Conservation (phyloP, 1,139 yeast genomes). For the Geotrichum candidum region DNA sequence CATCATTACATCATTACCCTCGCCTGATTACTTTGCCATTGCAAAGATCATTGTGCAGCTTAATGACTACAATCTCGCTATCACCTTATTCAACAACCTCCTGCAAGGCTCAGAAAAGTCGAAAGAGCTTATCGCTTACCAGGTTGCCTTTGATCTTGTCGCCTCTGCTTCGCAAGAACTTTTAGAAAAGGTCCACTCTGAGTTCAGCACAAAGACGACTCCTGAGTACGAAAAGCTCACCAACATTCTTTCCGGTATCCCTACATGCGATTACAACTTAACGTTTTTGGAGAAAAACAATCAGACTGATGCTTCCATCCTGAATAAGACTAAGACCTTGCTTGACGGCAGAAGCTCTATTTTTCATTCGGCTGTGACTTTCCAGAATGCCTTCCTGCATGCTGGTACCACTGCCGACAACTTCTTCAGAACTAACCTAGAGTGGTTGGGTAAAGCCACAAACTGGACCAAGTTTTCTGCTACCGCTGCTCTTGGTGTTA, state of each 20-base stretch:
- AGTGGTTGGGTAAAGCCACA: conserved; percentile 95
- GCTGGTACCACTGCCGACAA: conserved; percentile 96
- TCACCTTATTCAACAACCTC: conserved; percentile 58
- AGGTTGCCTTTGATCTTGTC: conserved; percentile 92
- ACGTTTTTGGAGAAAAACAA: conserved; percentile 83
- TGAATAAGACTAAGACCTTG: conserved; percentile 72
- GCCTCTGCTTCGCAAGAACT: conserved; percentile 91
- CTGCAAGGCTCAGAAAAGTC: conserved; percentile 37
- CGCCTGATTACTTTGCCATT: conserved; percentile 70
- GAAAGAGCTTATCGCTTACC: conserved; percentile 62
- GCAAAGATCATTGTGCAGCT: conserved; percentile 85
- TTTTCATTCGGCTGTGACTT: conserved; percentile 93
- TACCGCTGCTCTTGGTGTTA: conserved; percentile 96
- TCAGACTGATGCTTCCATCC: conserved; percentile 76
- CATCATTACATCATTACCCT: conserved; percentile 50
- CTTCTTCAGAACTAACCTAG: conserved; percentile 82
- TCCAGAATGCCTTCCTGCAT: conserved; percentile 90
- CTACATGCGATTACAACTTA: conserved; percentile 87
- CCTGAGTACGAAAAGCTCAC: conserved; percentile 43
- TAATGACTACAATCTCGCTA: conserved; percentile 68
- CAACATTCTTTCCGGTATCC: conserved; percentile 80
- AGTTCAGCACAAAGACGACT: conserved; percentile 38
- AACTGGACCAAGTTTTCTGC: conserved; percentile 98
- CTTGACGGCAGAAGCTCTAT: conserved; percentile 91
- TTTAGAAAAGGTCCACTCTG: conserved; percentile 52